Evolutionary conservation across 2,329 filamentous ascomycete genomes (phyloP), one percentile per base, ranked within the genome.

Genomic region (Aspergillus sp.): DNA sequence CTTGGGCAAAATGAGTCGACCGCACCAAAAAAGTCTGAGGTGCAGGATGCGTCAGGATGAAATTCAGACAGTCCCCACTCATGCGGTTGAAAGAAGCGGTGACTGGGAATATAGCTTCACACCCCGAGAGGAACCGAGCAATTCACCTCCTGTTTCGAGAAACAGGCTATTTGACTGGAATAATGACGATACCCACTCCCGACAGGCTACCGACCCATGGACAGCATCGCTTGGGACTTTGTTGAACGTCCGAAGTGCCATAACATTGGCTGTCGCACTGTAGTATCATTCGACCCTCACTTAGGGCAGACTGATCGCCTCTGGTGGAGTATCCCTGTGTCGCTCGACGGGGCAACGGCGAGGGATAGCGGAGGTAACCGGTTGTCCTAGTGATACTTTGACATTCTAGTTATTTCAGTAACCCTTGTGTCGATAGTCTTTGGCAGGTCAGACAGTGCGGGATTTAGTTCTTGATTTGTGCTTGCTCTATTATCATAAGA

Each of bases 401-500:
- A 50, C 23, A 23, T 15, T 23, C 11, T 48, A 48, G 17, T 34
- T 51, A 15, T 41, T 47, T 13, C 23, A 19, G n/a, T 46, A 1
- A 17, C 49, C 57, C 61, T 63, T 63, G 54, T 51, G 41, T 58
- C 45, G 38, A 50, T 52, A 57, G 52, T 51, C 30, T 49, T 23
- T 38, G 45, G 49, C 22, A 31, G 43, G 25, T 22, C 30, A 28
- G 54, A 43, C 22, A 51, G 47, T 52, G 46, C 51, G 38, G 34
- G 55, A 61, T 52, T 60, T 46, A 50, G 52, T 49, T 54, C 48
- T 56, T 43, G 51, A 46, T 57, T 60, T 65, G 58, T 59, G 51
- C 61, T 59, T 59, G 56, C 66, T 75, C 68, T 74, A 72, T 72
- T 61, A 54, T 54, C 43, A 65, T 72, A 48, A 53, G 53, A 47